Conservation (phyloP, 768 basidiomycete species). For the Pleurotus pulmonarius region DNA sequence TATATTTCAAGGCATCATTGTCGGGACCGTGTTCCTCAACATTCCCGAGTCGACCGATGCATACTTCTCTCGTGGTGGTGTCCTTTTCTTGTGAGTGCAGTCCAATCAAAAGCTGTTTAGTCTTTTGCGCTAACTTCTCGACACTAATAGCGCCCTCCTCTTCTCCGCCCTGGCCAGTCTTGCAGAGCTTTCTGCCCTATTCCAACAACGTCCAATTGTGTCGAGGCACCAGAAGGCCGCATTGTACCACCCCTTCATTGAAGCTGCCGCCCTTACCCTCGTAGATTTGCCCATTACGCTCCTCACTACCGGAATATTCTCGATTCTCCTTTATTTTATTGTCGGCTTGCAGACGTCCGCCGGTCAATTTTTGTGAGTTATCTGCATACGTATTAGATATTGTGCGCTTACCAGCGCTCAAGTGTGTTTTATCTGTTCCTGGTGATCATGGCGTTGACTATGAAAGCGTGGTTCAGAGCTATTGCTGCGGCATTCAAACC, state of each 20-base stretch:
- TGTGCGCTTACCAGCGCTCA: too few relatives aligned
- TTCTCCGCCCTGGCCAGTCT: conserved; percentile 28
- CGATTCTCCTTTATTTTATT: conserved; percentile 44
- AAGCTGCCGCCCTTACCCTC: conserved; percentile 39
- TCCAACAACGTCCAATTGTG: conserved; percentile 42
- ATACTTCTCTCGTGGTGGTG: conserved; percentile 75
- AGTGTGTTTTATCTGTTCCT: conserved; percentile 48
- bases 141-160: conserved; percentile 48
- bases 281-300: conserved; percentile 44
- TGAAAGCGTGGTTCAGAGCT: conserved; percentile 63
- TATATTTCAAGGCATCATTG: conserved; percentile 44
- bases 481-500: conserved; percentile 44
- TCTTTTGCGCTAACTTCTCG: too few relatives aligned
- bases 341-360: conserved; percentile 42
- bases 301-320: conserved; percentile 27
- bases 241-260: conserved; percentile 48
- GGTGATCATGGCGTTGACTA: conserved; percentile 47
- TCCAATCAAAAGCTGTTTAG: too few relatives aligned
- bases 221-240: conserved; percentile 39
- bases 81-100: conserved; percentile 80
- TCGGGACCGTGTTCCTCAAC: conserved; percentile 65
- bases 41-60: conserved; percentile 51
- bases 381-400: too few relatives aligned
- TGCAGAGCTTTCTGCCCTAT: conserved; percentile 58
- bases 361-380: conserved; percentile 57